phyloP scores from a whole-genome alignment of 2,329 filamentous ascomycete genomes.

The Spiromastix sp. region DNA sequence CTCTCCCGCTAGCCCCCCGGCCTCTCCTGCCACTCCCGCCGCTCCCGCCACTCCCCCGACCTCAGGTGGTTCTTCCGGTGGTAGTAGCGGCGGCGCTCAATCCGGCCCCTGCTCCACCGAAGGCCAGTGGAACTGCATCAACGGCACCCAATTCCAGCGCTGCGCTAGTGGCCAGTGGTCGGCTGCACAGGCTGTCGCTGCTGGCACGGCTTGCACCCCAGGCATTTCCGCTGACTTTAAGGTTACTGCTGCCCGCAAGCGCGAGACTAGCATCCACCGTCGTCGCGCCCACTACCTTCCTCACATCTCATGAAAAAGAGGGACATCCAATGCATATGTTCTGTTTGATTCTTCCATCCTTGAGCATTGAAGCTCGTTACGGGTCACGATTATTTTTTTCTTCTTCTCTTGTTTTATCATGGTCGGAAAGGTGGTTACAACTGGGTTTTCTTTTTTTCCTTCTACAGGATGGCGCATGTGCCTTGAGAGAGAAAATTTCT shows the following conservation, averaged over 20 bases:
- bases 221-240: slow-evolving; percentile 23
- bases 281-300: slow-evolving; percentile 14
- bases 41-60: slow-evolving; percentile 4
- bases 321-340: slow-evolving; percentile 2
- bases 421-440: too few species aligned
- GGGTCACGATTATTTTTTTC: too few species aligned
- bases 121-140: slow-evolving; percentile 50
- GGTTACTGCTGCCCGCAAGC: slow-evolving; percentile 15
- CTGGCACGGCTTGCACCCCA: slow-evolving; percentile 43
- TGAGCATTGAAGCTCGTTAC: too few species aligned
- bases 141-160: slow-evolving; percentile 48
- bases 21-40: slow-evolving; percentile 2
- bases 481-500: too few species aligned
- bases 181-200: slow-evolving; percentile 37
- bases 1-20: not conserved
- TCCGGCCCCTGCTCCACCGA: slow-evolving; percentile 37
- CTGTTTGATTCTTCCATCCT: not conserved
- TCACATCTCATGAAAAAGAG: slow-evolving; percentile 3
- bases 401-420: too few species aligned
- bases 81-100: slow-evolving; percentile 6
- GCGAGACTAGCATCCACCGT: slow-evolving; percentile 20
- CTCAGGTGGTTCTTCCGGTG: not conserved
- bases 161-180: slow-evolving; percentile 53
- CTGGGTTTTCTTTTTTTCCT: too few species aligned
- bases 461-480: too few species aligned